Evolutionary conservation across 768 basidiomycete species (phyloP), one percentile per base, ranked within the genome.

Genomic region (Kwoniella heveanensis): DNA sequence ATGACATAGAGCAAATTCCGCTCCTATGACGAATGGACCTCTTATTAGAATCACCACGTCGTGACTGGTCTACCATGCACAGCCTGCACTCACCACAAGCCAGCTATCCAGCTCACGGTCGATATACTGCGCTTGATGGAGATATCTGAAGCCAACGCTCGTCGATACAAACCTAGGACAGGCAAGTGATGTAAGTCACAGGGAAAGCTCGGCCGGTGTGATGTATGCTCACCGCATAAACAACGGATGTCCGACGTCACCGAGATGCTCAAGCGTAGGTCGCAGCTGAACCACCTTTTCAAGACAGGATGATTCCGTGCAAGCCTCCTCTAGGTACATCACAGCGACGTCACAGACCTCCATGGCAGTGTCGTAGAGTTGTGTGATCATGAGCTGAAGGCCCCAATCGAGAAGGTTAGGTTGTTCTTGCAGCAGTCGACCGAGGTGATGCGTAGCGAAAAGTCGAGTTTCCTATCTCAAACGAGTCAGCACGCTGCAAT

Each of bases 41-140:
- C n/a, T 7, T 39, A 64, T 64, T 39, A 57, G 60, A 48, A 7
- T n/a, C 71, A 47, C 75, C 67, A 57, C 39, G 48, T 22, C n/a
- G 25, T 5, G 4, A 54, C 15, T 19, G 26, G 19, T 46, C 13
- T 47, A 8, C 30, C 37, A 30, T 1, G n/a, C 7, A 27, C 19
- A 6, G 15, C 19, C 57, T 25, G 0, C 27, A 76, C 89, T 71
- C 73, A 94, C 95, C 77, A 92, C 87, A 73, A 95, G 91, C 96
- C 96, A 99, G 68, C 87, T 85, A 66, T 98, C 92, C 85, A 99
- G 90, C 79, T 97, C 93, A 50, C 90, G 85, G 72, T 92, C 89
- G 62, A 99, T 94, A 73, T 97, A 97, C 2, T 89, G 89, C 15
- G 91, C 88, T 69, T 91, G 89, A 72, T 90, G 90, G 3, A 99